These are phyloP conservation scores for Diaporthe vaccinii DNA, from an alignment of 2,329 filamentous ascomycete genomes.

Conservation along the genomic window DNA sequence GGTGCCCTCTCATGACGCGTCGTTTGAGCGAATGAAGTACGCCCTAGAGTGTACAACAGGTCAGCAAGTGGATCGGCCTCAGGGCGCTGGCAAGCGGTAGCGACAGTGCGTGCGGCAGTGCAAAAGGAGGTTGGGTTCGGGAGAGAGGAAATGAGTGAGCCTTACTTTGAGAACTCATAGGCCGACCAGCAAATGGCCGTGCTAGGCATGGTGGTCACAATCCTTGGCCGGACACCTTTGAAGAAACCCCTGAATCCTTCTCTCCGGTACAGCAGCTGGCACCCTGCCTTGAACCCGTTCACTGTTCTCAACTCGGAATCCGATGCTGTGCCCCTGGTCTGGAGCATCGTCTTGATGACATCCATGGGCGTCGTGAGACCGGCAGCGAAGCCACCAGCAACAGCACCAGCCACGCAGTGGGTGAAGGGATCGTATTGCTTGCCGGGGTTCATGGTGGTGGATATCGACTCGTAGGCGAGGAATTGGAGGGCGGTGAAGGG, in stretches of 20 bases:
- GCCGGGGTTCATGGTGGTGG: conserved; percentile 89
- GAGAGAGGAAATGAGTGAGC: conserved; percentile 37
- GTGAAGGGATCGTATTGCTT: conserved; percentile 92
- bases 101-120: conserved; percentile 39
- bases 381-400: conserved; percentile 93
- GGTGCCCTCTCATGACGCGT: conserved; percentile 50
- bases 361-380: conserved; percentile 96
- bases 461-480: conserved; percentile 96
- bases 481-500: conserved; percentile 98
- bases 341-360: conserved; percentile 97
- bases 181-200: conserved; percentile 99
- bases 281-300: conserved; percentile 84
- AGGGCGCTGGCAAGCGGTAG: neutral
- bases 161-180: conserved; percentile 78
- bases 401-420: conserved; percentile 91
- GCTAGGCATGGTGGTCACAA: conserved; percentile 97
- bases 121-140: neutral
- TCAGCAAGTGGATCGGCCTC: conserved; percentile 37
- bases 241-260: conserved; percentile 92
- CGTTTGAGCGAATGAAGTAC: conserved; percentile 71
- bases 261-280: conserved; percentile 83
- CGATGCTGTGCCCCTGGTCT: conserved; percentile 85
- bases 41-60: conserved; percentile 56
- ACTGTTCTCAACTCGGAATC: conserved; percentile 88
- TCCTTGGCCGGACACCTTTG: conserved; percentile 89